A percentile compares a stretch with the other conserved stretches of the same genome.
Evolutionary conservation across 352 stramenopile genomes (phyloP).

Genomic region (Pythium rishiriense): DNA sequence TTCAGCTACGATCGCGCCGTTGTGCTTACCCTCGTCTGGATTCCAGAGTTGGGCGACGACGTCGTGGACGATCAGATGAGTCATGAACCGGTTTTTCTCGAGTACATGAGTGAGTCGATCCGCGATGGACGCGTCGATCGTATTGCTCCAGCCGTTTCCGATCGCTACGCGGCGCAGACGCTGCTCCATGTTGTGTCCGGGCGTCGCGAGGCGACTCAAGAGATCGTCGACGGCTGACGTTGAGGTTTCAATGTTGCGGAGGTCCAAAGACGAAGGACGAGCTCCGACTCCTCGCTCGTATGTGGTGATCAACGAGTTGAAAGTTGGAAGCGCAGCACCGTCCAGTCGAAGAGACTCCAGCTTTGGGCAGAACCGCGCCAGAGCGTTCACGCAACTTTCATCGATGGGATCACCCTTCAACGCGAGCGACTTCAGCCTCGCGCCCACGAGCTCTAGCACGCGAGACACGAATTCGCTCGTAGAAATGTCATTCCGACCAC

Average conservation of each 20-base stretch:
- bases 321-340: not conserved
- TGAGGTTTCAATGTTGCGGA: not conserved
- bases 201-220: not conserved
- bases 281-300: not conserved
- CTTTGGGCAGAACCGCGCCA: not conserved
- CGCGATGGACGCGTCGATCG: not conserved
- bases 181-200: not conserved
- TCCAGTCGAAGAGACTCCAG: not conserved
- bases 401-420: not conserved
- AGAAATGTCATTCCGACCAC: not conserved
- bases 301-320: not conserved
- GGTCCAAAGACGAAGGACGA: not conserved
- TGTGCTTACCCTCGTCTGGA: not conserved
- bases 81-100: not conserved
- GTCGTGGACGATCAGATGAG: not conserved
- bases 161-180: constrained; percentile 1
- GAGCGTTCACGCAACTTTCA: not conserved
- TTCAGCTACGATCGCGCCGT: not conserved
- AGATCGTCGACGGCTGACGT: not conserved
- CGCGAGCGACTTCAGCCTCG: not conserved
- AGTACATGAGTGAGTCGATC: not conserved
- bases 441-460: not conserved
- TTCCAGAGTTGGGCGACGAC: not conserved
- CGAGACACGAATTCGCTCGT: not conserved
- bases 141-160: not conserved